Percentiles rank a stretch among this genome's conserved stretches.
These are phyloP conservation scores for Aurinia saxatilis DNA, from an alignment of 345 rosid species.

Conservation along the genomic window DNA sequence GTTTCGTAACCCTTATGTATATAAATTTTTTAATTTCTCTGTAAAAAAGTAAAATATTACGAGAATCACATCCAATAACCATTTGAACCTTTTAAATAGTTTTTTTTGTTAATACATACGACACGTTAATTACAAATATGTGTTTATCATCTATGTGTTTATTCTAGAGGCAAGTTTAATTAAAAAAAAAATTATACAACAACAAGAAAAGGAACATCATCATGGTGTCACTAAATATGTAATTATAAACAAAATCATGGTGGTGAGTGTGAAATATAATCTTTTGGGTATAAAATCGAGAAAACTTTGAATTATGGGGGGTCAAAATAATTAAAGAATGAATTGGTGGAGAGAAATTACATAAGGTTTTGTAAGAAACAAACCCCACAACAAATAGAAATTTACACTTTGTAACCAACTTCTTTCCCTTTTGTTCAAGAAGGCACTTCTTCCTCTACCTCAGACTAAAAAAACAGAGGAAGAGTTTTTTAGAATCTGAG, in stretches of 20 bases:
- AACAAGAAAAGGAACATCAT: slow-evolving; percentile 1
- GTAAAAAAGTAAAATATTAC: too few relatives aligned
- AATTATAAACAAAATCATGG: background rate
- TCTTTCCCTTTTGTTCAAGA: slow-evolving; percentile 12
- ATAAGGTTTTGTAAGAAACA: slow-evolving; percentile 11
- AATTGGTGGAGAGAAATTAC: slow-evolving; percentile 5
- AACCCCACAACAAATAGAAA: slow-evolving; percentile 22
- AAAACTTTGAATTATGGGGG: background rate
- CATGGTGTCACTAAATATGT: background rate
- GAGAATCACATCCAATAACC: too few relatives aligned
- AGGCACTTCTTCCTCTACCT: slow-evolving; percentile 6
- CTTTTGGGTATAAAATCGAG: background rate
- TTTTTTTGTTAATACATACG: background rate
- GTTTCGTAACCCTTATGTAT: slow-evolving; percentile 9
- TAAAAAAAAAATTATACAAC: background rate
- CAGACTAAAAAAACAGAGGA: slow-evolving; percentile 28
- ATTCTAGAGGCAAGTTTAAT: background rate
- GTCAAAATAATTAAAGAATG: slow-evolving; percentile 27
- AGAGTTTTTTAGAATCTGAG: slow-evolving; percentile 24
- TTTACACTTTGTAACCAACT: slow-evolving; percentile 24
- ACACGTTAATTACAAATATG: too few relatives aligned
- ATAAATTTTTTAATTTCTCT: background rate
- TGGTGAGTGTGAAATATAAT: too few relatives aligned
- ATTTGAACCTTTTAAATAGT: too few relatives aligned
- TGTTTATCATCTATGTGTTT: too few relatives aligned